Percentiles rank a stretch among this genome's conserved stretches.
Evolutionary conservation across 345 rosid genomes (phyloP).

Genomic region (Salix caprea): DNA sequence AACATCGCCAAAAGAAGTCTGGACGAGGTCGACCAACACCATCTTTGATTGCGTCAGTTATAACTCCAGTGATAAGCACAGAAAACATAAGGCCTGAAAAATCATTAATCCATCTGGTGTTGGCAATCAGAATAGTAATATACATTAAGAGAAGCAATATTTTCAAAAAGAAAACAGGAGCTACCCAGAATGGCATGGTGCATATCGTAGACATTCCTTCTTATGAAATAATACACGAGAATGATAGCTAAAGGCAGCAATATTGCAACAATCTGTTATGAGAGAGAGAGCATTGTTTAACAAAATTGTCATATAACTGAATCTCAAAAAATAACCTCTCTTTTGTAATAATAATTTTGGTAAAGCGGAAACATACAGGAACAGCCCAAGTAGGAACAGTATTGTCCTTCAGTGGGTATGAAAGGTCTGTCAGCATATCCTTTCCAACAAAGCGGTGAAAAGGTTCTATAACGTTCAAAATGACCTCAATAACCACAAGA

Average conservation of each 20-base stretch:
- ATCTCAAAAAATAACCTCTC: conserved; percentile 3
- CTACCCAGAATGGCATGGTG: conserved; percentile 87
- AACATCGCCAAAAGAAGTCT: conserved; percentile 97
- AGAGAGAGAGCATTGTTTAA: neutral
- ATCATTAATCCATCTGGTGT: conserved; percentile 8
- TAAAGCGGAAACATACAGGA: conserved; percentile 48
- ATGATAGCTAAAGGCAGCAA: conserved; percentile 61
- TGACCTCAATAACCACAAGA: conserved; percentile 48
- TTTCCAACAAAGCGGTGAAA: conserved; percentile 89
- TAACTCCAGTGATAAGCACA: conserved; percentile 65
- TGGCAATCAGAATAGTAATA: neutral
- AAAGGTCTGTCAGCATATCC: conserved; percentile 73
- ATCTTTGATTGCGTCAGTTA: conserved; percentile 90
- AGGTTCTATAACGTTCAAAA: conserved; percentile 70
- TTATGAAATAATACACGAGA: conserved; percentile 57
- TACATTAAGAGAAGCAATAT: neutral
- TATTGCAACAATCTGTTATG: conserved; percentile 60
- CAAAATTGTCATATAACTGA: conserved; percentile 2
- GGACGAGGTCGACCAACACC: conserved; percentile 96
- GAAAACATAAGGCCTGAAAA: conserved; percentile 72
- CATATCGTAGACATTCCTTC: conserved; percentile 77
- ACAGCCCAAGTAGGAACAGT: conserved; percentile 88
- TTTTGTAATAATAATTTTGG: neutral
- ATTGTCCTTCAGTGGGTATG: conserved; percentile 67
- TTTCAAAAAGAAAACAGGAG: conserved; percentile 10